Evolutionary conservation across 495 filamentous ascomycete genomes (phyloP), one percentile per base, ranked within the genome.

Genomic region (Lasiosphaeria ovina): DNA sequence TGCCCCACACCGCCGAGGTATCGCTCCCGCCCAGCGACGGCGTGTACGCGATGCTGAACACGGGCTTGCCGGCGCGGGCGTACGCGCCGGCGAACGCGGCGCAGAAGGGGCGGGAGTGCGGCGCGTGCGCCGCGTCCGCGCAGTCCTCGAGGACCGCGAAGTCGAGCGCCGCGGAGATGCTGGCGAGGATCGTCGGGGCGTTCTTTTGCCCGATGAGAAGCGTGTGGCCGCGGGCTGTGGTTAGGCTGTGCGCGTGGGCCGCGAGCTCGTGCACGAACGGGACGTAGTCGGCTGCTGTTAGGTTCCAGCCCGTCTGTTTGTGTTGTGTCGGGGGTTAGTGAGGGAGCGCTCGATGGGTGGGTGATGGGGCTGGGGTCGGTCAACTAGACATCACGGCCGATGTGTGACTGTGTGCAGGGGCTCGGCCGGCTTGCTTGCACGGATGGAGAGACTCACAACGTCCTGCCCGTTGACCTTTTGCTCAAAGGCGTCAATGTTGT

Each of bases 401-500:
- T n/a, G n/a, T n/a, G n/a, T n/a, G n/a, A n/a, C n/a, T n/a, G n/a
- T n/a, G n/a, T n/a, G n/a, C n/a, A n/a, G n/a, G n/a, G n/a, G n/a
- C n/a, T n/a, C n/a, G n/a, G n/a, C n/a, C n/a, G n/a, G n/a, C n/a
- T n/a, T n/a, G n/a, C n/a, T n/a, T n/a, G n/a, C n/a, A n/a, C n/a
- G n/a, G n/a, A n/a, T n/a, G n/a, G n/a, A n/a, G n/a, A 32, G 54
- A 36, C 40, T 11, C 34, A 57, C 44, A 12, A 9, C 50, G 55
- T 62, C 49, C 31, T 24, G 3, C n/a, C 38, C 57, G 52, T 56
- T 47, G 47, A 45, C 83, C 1, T 80, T 60, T 55, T 80, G 78
- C 54, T 36, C 11, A 50, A 87, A 89, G 3, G 76, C 87, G 61
- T 90, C 87, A 10, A 89, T 79, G 65, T 90, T 90, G 62, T 90